Evolutionary conservation across 352 stramenopile genomes (phyloP).

Genomic region (Pseudoperonospora humuli): DNA sequence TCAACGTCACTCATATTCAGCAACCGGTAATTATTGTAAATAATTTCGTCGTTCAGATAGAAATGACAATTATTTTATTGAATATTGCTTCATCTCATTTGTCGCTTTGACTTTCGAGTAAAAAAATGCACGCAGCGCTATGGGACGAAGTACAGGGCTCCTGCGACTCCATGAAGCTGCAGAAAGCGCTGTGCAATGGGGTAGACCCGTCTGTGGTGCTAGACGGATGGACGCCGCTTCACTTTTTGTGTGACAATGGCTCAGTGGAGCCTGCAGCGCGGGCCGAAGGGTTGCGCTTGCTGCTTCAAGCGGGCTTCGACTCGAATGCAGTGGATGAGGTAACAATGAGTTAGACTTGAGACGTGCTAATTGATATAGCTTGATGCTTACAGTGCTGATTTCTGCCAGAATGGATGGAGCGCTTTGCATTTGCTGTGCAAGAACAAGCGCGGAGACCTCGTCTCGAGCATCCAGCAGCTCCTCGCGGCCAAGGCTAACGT

Average conservation of each 20-base stretch:
- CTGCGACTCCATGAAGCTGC: conserved; percentile 35
- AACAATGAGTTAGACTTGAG: background rate
- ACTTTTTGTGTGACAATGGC: conserved; percentile 67
- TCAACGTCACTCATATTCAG: conserved; percentile 17
- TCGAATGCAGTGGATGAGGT: conserved; percentile 66
- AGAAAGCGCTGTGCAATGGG: conserved; percentile 20
- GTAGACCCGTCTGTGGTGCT: conserved; percentile 18
- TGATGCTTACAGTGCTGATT: background rate
- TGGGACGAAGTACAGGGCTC: conserved; percentile 69
- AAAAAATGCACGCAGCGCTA: conserved; percentile 25
- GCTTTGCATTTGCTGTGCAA: conserved; percentile 61
- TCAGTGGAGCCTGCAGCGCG: conserved; percentile 29
- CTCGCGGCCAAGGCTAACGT: conserved; percentile 30
- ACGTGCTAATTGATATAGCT: background rate
- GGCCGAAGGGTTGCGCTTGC: conserved; percentile 29
- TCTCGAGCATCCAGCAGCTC: conserved; percentile 33
- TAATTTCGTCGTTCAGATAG: no score
- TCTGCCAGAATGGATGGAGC: conserved; percentile 50
- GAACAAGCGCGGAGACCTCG: conserved; percentile 41
- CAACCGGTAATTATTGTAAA: no score
- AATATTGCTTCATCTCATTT: conserved; percentile 12
- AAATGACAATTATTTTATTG: no score
- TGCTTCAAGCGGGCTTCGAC: conserved; percentile 35
- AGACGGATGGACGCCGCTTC: conserved; percentile 74
- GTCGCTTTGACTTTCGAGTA: conserved; percentile 21